Base-by-base conservation (phyloP, 306 rosid genomes). In the Fragaria nilgerrensis region DNA sequence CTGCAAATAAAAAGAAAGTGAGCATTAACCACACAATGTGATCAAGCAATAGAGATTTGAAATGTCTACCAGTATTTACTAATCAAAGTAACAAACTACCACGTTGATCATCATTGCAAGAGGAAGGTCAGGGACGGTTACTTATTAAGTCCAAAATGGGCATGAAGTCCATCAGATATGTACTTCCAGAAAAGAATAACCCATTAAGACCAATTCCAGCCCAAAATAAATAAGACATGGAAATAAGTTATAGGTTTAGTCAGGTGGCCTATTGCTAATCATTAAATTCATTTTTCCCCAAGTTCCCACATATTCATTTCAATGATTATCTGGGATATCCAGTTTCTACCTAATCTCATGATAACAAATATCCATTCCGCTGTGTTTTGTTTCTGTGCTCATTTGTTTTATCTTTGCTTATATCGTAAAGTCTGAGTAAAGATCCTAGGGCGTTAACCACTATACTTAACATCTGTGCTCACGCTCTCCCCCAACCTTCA, bases 1-100 rank as follows among this genome's bases (percentile, higher is more conserved):
- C 89, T 85, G 84, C 85, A 77, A 80, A n/a, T 13, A 61, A 68
- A 82, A 61, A 43, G 53, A 61, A 15, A 53, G 49, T 44, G 74
- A 70, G 74, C 58, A 79, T 13, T 41, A 80, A 64, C n/a, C 17
- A 17, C 50, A 43, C 43, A 36, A 72, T 77, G 70, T 37, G 62
- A 78, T 70, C 64, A 69, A 50, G 65, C 17, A 47, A 58, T 10
- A 67, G 6, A 23, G 48, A 43, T 22, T 72, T 43, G 39, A 47
- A 67, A 66, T 41, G 25, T 71, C 67, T 50, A 43, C 48, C 43
- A 58, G 12, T 16, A 16, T 55, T 39, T 36, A 53, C 48, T 10
- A 36, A 20, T 27, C 11, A 7, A 64, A 22, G 23, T 43, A 45
- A 23, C 53, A 45, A 69, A 41, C 37, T 10, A 6, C 75, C 68